These are phyloP conservation scores for Microcyclospora tardicrescens DNA, from an alignment of 2,329 filamentous ascomycete species.

Conservation along the genomic window DNA sequence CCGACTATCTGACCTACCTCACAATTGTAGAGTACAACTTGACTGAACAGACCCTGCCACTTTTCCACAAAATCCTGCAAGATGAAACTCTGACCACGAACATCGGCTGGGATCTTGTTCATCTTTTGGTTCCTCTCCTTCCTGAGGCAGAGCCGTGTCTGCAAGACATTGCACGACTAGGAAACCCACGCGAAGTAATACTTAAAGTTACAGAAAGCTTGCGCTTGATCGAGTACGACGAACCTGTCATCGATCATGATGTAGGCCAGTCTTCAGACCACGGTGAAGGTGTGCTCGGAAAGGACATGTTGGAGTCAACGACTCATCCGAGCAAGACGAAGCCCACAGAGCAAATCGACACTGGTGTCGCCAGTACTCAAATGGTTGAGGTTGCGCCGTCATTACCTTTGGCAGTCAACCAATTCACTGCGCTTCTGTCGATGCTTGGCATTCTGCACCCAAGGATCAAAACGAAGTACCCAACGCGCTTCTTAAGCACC, in stretches of 20 bases:
- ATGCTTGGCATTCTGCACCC: slow-evolving; percentile 62
- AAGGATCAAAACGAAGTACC: slow-evolving; percentile 63
- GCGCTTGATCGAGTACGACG: slow-evolving; percentile 45
- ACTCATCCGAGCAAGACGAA: slow-evolving; percentile 12
- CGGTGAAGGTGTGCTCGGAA: slow-evolving; percentile 5
- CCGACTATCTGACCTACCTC: slow-evolving; percentile 63
- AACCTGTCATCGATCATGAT: slow-evolving; percentile 49
- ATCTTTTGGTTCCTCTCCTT: slow-evolving; percentile 55
- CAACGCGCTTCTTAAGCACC: slow-evolving; percentile 64
- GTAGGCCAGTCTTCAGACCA: slow-evolving; percentile 3
- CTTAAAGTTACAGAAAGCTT: slow-evolving; percentile 66
- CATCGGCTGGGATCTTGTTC: slow-evolving; percentile 75
- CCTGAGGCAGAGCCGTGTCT: slow-evolving; percentile 56
- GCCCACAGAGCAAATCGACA: not conserved
- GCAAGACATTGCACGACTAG: slow-evolving; percentile 59
- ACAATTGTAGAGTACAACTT: slow-evolving; percentile 66
- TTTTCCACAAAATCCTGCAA: slow-evolving; percentile 55
- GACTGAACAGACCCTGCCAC: slow-evolving; percentile 51
- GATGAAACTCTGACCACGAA: slow-evolving; percentile 57
- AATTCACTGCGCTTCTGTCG: slow-evolving; percentile 56
- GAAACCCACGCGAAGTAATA: slow-evolving; percentile 70
- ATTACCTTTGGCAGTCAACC: slow-evolving; percentile 32
- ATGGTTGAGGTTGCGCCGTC: slow-evolving; percentile 20
- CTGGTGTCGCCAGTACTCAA: slow-evolving; percentile 9
- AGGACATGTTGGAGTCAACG: slow-evolving; percentile 12